Conservation (phyloP, 2,329 filamentous ascomycete genomes). For the Fusarium sororula region DNA sequence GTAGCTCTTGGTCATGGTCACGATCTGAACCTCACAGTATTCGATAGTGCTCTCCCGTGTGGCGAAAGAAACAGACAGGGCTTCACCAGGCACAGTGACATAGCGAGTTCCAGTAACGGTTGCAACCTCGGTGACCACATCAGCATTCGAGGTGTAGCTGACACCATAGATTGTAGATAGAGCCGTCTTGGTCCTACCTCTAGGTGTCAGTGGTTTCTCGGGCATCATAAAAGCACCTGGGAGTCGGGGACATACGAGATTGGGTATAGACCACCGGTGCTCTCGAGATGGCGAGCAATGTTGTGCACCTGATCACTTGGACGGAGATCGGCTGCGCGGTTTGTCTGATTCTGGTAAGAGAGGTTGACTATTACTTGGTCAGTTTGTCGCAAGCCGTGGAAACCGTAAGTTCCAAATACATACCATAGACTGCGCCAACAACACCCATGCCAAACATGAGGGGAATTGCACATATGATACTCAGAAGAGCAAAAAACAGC, state of each 20-base stretch:
- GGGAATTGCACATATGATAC: slow-evolving; percentile 24
- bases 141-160: slow-evolving; percentile 27
- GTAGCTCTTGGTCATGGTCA: slow-evolving; percentile 40
- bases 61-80: slow-evolving; percentile 38
- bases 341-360: background rate
- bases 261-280: slow-evolving; percentile 41
- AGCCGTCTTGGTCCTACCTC: slow-evolving; percentile 46
- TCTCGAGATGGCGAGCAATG: slow-evolving; percentile 26
- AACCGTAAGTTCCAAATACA: background rate
- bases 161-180: slow-evolving; percentile 48
- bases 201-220: slow-evolving; percentile 9
- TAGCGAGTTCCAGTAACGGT: slow-evolving; percentile 43
- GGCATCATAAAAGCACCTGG: background rate
- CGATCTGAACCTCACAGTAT: slow-evolving; percentile 31
- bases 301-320: background rate
- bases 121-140: slow-evolving; percentile 32
- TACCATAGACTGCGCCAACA: slow-evolving; percentile 43
- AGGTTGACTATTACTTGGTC: slow-evolving; percentile 6
- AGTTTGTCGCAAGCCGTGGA: background rate
- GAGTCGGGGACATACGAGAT: slow-evolving; percentile 45
- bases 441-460: slow-evolving; percentile 45
- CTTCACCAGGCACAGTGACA: slow-evolving; percentile 40
- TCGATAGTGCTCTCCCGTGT: slow-evolving; percentile 38
- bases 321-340: background rate
- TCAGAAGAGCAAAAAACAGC: slow-evolving; percentile 8